phyloP scores from a whole-genome alignment of 768 basidiomycete species.

The Leucogyrophana mollusca region DNA sequence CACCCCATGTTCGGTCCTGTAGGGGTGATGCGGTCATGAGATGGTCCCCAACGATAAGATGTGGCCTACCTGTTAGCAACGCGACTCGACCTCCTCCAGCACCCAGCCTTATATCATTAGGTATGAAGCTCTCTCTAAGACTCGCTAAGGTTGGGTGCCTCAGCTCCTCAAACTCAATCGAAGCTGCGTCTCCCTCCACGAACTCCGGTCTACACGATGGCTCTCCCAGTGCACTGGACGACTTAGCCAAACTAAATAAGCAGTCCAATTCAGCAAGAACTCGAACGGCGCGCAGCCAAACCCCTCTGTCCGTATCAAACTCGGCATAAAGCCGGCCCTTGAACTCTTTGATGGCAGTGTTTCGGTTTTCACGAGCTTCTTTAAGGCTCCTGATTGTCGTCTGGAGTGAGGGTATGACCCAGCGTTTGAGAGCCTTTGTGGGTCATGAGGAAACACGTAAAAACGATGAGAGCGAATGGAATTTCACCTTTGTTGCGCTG shows the following conservation, averaged over 20 bases:
- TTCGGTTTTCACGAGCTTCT: conserved; percentile 90
- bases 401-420: conserved; percentile 71
- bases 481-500: conserved; percentile 71
- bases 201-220: conserved; percentile 92
- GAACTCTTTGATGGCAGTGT: conserved; percentile 78
- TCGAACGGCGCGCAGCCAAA: conserved; percentile 83
- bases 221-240: conserved; percentile 87
- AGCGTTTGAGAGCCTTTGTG: conserved; percentile 68
- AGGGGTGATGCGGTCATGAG: conserved; percentile 2
- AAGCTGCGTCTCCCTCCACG: conserved; percentile 75
- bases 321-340: conserved; percentile 74
- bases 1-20: conserved; percentile 88
- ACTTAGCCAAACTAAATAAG: conserved; percentile 85
- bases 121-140: conserved; percentile 81
- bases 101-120: conserved; percentile 89
- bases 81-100: conserved; percentile 72
- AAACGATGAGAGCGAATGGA: neutral
- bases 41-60: neutral
- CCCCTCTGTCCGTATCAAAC: conserved; percentile 76
- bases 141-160: conserved; percentile 82
- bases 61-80: conserved; percentile 73
- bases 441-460: neutral
- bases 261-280: conserved; percentile 96
- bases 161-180: conserved; percentile 84
- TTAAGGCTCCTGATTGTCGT: conserved; percentile 77